A percentile compares a stretch with the other conserved stretches of the same genome.
These are phyloP conservation scores for Conidiobolus coronatus DNA, from an alignment of 371 early-diverging fungal genomes.

Conservation along the genomic window DNA sequence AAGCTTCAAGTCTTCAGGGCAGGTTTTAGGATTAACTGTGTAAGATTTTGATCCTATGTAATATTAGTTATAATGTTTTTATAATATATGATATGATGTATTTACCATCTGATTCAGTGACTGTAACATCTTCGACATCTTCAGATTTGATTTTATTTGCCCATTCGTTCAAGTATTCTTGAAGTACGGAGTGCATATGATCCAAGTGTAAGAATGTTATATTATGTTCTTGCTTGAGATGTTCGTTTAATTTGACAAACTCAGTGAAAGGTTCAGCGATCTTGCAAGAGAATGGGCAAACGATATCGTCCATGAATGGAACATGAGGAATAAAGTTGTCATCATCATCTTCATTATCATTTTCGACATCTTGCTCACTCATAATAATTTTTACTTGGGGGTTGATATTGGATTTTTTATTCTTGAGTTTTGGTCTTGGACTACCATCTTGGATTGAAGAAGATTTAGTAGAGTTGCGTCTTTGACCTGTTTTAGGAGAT, in stretches of 20 bases:
- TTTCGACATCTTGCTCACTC: too few relatives aligned
- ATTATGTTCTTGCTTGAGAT: constrained; percentile 37
- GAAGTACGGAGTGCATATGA: constrained; percentile 59
- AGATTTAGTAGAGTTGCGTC: too few relatives aligned
- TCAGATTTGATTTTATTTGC: constrained; percentile 18
- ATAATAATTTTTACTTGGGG: too few relatives aligned
- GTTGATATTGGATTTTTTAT: too few relatives aligned
- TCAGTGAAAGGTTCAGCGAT: constrained; percentile 28
- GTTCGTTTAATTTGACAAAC: constrained; percentile 34
- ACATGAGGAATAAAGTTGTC: neutral
- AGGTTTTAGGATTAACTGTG: constrained; percentile 33
- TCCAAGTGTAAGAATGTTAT: constrained; percentile 43
- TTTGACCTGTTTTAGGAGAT: too few relatives aligned
- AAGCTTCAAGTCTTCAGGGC: constrained; percentile 32
- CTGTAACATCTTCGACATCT: constrained; percentile 11
- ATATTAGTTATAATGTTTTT: neutral
- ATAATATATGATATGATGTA: constrained; percentile 7
- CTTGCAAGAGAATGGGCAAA: constrained; percentile 10
- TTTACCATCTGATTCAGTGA: constrained; percentile 9
- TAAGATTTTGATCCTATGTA: constrained; percentile 13
- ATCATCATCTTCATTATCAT: neutral
- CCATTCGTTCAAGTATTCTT: constrained; percentile 52
- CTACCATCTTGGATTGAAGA: too few relatives aligned
- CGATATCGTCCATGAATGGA: neutral
- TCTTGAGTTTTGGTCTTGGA: too few relatives aligned